phyloP scores from a whole-genome alignment of 352 stramenopile genomes.

The Plasmopara viticola region DNA sequence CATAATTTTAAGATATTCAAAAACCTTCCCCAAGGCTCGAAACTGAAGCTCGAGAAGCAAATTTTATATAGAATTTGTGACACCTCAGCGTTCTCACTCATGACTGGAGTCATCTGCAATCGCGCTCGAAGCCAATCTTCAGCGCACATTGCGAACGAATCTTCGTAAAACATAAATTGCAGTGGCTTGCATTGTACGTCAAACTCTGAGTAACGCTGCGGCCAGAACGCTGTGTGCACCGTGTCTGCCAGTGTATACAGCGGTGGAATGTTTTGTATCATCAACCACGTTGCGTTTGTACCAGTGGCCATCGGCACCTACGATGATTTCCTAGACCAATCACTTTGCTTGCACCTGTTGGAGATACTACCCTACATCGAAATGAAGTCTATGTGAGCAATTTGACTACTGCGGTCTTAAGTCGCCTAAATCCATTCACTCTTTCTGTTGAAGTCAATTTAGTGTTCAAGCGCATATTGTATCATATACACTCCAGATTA shows the following conservation, averaged over 20 bases:
- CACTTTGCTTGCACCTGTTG: conserved; percentile 19
- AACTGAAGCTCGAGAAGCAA: too few relatives aligned
- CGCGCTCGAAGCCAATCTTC: conserved; percentile 28
- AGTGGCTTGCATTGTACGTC: conserved; percentile 28
- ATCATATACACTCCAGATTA: too few relatives aligned
- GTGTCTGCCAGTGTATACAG: conserved; percentile 32
- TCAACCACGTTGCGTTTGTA: conserved; percentile 26
- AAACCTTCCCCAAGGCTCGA: background rate
- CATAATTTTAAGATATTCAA: background rate
- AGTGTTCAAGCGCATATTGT: conserved; percentile 18
- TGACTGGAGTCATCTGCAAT: background rate
- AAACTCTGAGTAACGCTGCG: conserved; percentile 23
- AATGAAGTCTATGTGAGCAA: conserved; percentile 34
- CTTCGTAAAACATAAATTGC: conserved; percentile 29
- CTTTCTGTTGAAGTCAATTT: conserved; percentile 1
- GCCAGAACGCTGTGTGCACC: conserved; percentile 24
- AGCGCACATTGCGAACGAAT: conserved; percentile 27
- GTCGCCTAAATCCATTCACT: conserved; percentile 19
- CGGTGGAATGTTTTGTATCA: conserved; percentile 28
- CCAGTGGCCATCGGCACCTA: conserved; percentile 18
- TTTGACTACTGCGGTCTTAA: conserved; percentile 28
- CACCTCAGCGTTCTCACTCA: background rate
- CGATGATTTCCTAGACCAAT: conserved; percentile 39
- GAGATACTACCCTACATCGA: conserved; percentile 25
- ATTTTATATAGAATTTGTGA: too few relatives aligned